Evolutionary conservation across 495 filamentous ascomycete genomes (phyloP), one percentile per base, ranked within the genome.

Genomic region (Aspergillus bridgeri): DNA sequence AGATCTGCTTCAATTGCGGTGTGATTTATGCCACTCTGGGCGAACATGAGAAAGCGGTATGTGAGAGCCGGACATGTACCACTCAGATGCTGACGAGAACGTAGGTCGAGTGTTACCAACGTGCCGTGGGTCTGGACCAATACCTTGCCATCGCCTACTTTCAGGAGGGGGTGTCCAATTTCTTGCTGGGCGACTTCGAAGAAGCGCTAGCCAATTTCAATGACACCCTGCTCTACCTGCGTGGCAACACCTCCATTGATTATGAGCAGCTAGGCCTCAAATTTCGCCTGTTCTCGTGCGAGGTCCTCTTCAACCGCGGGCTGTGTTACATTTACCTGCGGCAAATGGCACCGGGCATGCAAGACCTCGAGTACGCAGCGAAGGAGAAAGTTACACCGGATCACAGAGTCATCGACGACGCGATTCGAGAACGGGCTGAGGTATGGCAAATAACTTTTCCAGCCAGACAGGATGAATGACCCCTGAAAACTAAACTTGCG

Each of bases 181-280:
- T 99, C 77, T 77, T 99, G 51, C 81, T 97, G 33, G 92, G 91
- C 54, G 95, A 99, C 70, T 99, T 97, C 69, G 92, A 97, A 65
- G 95, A 98, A 73, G 94, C 94, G 49, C 77, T 98, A 58, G 92
- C 92, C 52, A 98, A 99, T 76, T 99, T 99, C 83, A 99, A 99
- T 74, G 94, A 99, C 62, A 96, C 95, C 5, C 77, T 99, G 54
- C 77, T 96, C 27, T 98, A 97, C 71, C 85, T 99, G 53, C 86
- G 94, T 64, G 94, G 94, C 47, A 98, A 99, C 71, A 92, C 90
- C 44, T 89, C 89, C 68, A 99, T 99, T 77, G 91, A 99, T 75
- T 99, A 99, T 69, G 92, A 96, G 60, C 94, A 99, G 71, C 79
- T 99, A 46, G 94, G 94, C 13, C 82, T 99, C 42, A 89, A 92